phyloP scores from a whole-genome alignment of 2,329 filamentous ascomycete species.

The Domatiomyces catenatus region DNA sequence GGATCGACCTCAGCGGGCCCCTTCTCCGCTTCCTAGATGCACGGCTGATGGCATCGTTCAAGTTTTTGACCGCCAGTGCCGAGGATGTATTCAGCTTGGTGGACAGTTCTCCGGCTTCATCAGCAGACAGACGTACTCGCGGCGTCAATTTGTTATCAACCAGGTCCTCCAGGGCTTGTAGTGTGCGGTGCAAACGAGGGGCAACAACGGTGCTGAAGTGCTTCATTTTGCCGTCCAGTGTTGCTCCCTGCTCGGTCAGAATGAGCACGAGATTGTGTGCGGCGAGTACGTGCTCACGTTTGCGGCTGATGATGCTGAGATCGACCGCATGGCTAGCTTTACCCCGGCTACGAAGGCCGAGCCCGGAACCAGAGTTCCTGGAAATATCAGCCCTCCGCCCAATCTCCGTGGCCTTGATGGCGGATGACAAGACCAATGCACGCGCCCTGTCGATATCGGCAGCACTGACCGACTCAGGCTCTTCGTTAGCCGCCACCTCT shows the following conservation, averaged over 20 bases:
- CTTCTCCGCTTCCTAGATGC: conserved; percentile 58
- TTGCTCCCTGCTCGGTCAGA: conserved; percentile 30
- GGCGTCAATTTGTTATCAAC: conserved; percentile 37
- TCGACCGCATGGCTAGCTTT: conserved; percentile 21
- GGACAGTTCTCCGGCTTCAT: conserved; percentile 65
- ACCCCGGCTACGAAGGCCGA: conserved; percentile 20
- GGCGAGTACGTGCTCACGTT: conserved; percentile 40
- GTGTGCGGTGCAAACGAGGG: conserved; percentile 29
- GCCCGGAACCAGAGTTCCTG: conserved; percentile 15
- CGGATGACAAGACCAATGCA: conserved; percentile 63
- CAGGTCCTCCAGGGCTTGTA: conserved; percentile 30
- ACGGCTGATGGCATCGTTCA: conserved; percentile 57
- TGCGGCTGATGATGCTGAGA: conserved; percentile 24
- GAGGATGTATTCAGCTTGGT: conserved; percentile 62
- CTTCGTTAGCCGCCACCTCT: conserved; percentile 4
- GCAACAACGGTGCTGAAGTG: conserved; percentile 27
- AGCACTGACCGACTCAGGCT: conserved; percentile 25
- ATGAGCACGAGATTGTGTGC: conserved; percentile 34
- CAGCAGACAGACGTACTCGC: conserved; percentile 51
- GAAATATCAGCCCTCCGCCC: conserved; percentile 43
- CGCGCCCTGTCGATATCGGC: conserved; percentile 69
- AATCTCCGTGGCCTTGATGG: conserved; percentile 81
- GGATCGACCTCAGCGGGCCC: conserved; percentile 51
- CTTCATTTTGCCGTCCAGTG: conserved; percentile 30
- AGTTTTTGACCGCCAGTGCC: conserved; percentile 63